Evolutionary conservation across 2,329 filamentous ascomycete species (phyloP).

Genomic region (Fonsecaea erecta): DNA sequence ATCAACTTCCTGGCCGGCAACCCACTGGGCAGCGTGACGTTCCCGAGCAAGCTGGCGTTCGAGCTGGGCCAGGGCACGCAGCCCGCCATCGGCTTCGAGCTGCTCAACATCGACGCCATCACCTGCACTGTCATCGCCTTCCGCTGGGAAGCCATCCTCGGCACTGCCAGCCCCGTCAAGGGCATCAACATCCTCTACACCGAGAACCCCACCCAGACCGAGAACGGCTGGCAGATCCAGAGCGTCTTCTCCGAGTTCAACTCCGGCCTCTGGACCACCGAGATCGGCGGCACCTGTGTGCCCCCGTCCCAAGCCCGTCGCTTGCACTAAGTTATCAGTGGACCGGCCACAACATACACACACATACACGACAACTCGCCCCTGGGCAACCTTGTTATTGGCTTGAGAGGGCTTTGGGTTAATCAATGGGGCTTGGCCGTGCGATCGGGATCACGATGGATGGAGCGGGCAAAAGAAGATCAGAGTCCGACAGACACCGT

Average conservation of each 20-base stretch:
- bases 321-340: too few species aligned
- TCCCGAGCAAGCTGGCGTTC: constrained; percentile 42
- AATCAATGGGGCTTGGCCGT: too few species aligned
- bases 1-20: constrained; percentile 37
- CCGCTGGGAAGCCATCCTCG: constrained; percentile 40
- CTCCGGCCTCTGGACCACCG: constrained; percentile 25
- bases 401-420: too few species aligned
- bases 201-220: constrained; percentile 17
- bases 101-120: constrained; percentile 38
- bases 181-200: constrained; percentile 41
- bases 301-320: background rate
- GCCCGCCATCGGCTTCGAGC: constrained; percentile 38
- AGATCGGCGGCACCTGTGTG: constrained; percentile 20
- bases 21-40: constrained; percentile 41
- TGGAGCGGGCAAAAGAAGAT: too few species aligned
- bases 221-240: constrained; percentile 41
- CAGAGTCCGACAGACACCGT: too few species aligned
- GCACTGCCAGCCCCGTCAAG: constrained; percentile 30
- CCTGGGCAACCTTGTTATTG: too few species aligned
- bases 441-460: too few species aligned
- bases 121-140: constrained; percentile 41
- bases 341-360: too few species aligned
- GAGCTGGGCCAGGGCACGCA: constrained; percentile 38
- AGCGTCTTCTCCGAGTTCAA: constrained; percentile 45
- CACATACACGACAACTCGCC: too few species aligned